phyloP scores from a whole-genome alignment of 2,329 filamentous ascomycete species.

The Xylaria sp. region DNA sequence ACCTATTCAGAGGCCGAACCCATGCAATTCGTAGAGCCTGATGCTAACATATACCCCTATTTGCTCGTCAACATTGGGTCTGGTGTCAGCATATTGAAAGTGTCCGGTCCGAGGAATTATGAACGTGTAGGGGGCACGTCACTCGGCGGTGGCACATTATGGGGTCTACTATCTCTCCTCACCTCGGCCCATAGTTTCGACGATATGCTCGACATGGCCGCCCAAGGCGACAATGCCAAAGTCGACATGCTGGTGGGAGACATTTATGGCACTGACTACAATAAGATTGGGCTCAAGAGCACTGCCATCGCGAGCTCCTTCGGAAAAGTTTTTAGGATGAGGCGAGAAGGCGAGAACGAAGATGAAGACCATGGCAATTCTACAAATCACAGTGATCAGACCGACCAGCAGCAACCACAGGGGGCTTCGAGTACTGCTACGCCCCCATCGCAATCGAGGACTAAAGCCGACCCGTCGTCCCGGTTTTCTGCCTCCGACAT shows the following conservation, averaged over 20 bases:
- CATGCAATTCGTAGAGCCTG: conserved; percentile 85
- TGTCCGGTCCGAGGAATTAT: conserved; percentile 86
- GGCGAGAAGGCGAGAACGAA: conserved; percentile 81
- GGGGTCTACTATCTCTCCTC: conserved; percentile 90
- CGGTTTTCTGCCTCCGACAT: conserved; percentile 86
- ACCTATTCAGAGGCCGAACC: conserved; percentile 92
- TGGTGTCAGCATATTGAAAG: conserved; percentile 96
- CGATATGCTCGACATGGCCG: conserved; percentile 94
- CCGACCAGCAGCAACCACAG: conserved; percentile 28
- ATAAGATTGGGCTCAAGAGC: conserved; percentile 95
- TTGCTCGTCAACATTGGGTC: conserved; percentile 98
- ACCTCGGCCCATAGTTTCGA: conserved; percentile 97
- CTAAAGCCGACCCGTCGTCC: conserved; percentile 43
- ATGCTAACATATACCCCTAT: conserved; percentile 91
- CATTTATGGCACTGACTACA: conserved; percentile 96
- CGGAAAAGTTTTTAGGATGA: conserved; percentile 95
- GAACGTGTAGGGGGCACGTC: conserved; percentile 95
- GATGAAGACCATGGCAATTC: conserved; percentile 77
- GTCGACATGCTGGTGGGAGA: conserved; percentile 98
- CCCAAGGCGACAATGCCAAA: conserved; percentile 87
- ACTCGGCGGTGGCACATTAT: conserved; percentile 95
- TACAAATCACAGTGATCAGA: conserved; percentile 57
- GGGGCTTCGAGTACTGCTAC: conserved; percentile 14
- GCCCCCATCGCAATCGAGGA: conserved; percentile 32
- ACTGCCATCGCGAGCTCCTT: conserved; percentile 96